Percentiles rank a stretch among this genome's conserved stretches.
Evolutionary conservation across 2,329 filamentous ascomycete genomes (phyloP).

Genomic region (Sclerotinia trifoliorum): DNA sequence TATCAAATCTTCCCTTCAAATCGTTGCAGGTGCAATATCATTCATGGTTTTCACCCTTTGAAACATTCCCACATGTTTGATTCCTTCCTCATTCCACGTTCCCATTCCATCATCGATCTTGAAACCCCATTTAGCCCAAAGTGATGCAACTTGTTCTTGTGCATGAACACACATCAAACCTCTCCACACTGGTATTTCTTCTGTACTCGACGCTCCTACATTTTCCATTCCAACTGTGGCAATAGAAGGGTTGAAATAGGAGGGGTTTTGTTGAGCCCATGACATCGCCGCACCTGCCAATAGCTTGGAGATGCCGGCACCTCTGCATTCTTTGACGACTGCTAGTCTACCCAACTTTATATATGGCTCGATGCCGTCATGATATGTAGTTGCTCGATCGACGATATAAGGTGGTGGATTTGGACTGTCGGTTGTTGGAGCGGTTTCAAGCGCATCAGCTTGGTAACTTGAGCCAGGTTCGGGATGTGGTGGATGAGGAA

Average conservation of each 20-base stretch:
- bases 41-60: conserved; percentile 42
- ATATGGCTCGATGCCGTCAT: conserved; percentile 69
- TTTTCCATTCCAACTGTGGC: conserved; percentile 47
- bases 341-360: conserved; percentile 80
- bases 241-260: conserved; percentile 50
- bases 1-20: not conserved
- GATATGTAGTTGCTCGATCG: conserved; percentile 47
- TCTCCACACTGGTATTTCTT: conserved; percentile 59
- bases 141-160: conserved; percentile 61
- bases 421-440: not conserved
- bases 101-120: conserved; percentile 70
- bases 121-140: conserved; percentile 76
- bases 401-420: conserved; percentile 29
- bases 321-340: conserved; percentile 54
- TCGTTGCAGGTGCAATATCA: conserved; percentile 33
- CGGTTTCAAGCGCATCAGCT: conserved; percentile 30
- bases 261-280: conserved; percentile 64
- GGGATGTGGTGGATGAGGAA: conserved; percentile 56
- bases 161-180: conserved; percentile 80
- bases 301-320: conserved; percentile 60
- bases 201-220: conserved; percentile 42
- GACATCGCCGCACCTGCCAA: conserved; percentile 65
- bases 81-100: conserved; percentile 80
- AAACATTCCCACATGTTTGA: conserved; percentile 85
- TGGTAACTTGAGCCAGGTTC: conserved; percentile 42